Percentiles rank a stretch among this genome's conserved stretches.
phyloP scores from a whole-genome alignment of 139 green algal species.

The Zygnema circumcarinatum region DNA sequence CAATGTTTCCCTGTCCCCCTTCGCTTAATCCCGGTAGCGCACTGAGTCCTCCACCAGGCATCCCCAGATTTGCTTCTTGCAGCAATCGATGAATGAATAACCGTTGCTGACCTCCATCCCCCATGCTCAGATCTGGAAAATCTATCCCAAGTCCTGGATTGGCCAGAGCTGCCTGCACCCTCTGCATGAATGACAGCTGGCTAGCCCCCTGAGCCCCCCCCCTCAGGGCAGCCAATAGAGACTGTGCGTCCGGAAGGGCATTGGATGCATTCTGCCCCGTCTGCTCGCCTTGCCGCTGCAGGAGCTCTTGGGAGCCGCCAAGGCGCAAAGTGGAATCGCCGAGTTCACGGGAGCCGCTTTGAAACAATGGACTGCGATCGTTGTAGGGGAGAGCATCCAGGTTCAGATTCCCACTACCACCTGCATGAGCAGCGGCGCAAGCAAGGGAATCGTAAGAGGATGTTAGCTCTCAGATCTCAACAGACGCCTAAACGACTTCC shows the following conservation, averaged over 20 bases:
- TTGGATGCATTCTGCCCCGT: background rate
- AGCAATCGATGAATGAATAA: background rate
- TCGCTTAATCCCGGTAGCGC: background rate
- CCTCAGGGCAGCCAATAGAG: background rate
- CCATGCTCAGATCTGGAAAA: background rate
- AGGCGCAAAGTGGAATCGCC: background rate
- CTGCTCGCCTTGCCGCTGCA: background rate
- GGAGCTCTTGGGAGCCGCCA: background rate
- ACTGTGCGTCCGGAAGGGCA: background rate
- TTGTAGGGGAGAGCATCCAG: background rate
- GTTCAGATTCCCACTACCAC: background rate
- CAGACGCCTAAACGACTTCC: too few species aligned
- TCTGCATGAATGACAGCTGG: background rate
- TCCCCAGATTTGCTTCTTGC: background rate
- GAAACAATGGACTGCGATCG: background rate
- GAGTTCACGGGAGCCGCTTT: background rate
- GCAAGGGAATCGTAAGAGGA: background rate
- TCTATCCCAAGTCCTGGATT: background rate
- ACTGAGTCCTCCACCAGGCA: background rate
- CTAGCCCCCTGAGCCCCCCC: too few species aligned
- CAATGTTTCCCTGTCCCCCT: background rate
- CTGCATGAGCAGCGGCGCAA: background rate
- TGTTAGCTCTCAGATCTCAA: background rate
- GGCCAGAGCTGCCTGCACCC: background rate
- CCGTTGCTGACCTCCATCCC: background rate